These are phyloP conservation scores for Xanthoparmelia taractica DNA, from an alignment of 495 filamentous ascomycete genomes.

Conservation along the genomic window DNA sequence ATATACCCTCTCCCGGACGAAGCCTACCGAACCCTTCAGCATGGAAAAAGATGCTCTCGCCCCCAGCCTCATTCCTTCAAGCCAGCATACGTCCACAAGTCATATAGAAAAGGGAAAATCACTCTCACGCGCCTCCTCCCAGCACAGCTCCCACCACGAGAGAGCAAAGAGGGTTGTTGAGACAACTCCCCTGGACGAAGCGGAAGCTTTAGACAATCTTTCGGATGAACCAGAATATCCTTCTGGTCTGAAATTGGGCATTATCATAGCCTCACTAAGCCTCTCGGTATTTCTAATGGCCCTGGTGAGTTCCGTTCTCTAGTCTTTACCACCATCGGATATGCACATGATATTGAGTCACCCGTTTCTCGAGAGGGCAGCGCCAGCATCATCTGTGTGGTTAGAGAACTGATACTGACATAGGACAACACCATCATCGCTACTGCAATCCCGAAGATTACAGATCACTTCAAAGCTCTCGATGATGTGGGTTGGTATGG, in stretches of 20 bases:
- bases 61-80: background rate
- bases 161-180: slow-evolving; percentile 21
- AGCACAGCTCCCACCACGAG: background rate
- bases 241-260: slow-evolving; percentile 38
- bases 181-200: slow-evolving; percentile 25
- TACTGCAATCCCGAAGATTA: slow-evolving; percentile 78
- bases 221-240: slow-evolving; percentile 47
- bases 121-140: background rate
- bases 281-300: slow-evolving; percentile 60
- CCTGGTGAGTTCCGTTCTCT: slow-evolving; percentile 37
- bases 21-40: background rate
- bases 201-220: slow-evolving; percentile 23
- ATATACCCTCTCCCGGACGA: slow-evolving; percentile 8
- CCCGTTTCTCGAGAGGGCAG: too few species aligned
- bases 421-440: slow-evolving; percentile 71
- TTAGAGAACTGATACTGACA: slow-evolving; percentile 10
- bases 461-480: slow-evolving; percentile 67
- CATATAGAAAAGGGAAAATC: slow-evolving; percentile 8
- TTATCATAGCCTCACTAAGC: slow-evolving; percentile 54
- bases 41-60: background rate
- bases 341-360: too few species aligned
- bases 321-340: too few species aligned
- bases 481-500: slow-evolving; percentile 80
- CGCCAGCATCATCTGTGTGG: background rate
- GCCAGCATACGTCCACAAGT: slow-evolving; percentile 7